Evolutionary conservation across 1,139 yeast genomes (phyloP).

Genomic region (Suhomyces taliae): DNA sequence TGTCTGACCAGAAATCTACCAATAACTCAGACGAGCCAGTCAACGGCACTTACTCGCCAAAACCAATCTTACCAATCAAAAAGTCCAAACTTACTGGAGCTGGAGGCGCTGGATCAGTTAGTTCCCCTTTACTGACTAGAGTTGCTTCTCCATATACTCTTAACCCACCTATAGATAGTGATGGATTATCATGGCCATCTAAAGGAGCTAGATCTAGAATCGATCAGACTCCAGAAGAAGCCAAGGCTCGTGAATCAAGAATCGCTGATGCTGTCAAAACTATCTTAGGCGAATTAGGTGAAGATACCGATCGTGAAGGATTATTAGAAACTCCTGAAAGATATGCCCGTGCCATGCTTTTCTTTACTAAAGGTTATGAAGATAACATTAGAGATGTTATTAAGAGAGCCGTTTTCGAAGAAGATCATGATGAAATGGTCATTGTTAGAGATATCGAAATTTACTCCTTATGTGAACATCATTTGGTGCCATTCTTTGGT

Average conservation of each 20-base stretch:
- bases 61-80: conserved; percentile 26
- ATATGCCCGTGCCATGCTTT: conserved; percentile 94
- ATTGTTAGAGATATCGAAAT: conserved; percentile 93
- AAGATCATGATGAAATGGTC: conserved; percentile 98
- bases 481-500: conserved; percentile 94
- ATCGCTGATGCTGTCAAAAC: conserved; percentile 86
- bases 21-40: conserved; percentile 1
- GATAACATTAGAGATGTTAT: conserved; percentile 88
- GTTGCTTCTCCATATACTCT: conserved; percentile 83
- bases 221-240: conserved; percentile 64
- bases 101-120: conserved; percentile 4
- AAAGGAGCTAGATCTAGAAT: conserved; percentile 79
- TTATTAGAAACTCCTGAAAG: conserved; percentile 91
- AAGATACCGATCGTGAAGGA: conserved; percentile 87
- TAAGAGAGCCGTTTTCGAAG: conserved; percentile 94
- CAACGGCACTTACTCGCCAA: conserved; percentile 24
- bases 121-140: conserved; percentile 64
- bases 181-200: conserved; percentile 94
- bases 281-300: conserved; percentile 84
- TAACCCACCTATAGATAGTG: conserved; percentile 83
- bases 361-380: conserved; percentile 94
- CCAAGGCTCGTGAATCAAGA: conserved; percentile 60
- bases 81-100: conserved; percentile 22
- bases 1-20: conserved; percentile 3
- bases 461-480: conserved; percentile 94